Base-by-base conservation (phyloP, 1,284 basidiomycete genomes). In the Dichomitus squalens region DNA sequence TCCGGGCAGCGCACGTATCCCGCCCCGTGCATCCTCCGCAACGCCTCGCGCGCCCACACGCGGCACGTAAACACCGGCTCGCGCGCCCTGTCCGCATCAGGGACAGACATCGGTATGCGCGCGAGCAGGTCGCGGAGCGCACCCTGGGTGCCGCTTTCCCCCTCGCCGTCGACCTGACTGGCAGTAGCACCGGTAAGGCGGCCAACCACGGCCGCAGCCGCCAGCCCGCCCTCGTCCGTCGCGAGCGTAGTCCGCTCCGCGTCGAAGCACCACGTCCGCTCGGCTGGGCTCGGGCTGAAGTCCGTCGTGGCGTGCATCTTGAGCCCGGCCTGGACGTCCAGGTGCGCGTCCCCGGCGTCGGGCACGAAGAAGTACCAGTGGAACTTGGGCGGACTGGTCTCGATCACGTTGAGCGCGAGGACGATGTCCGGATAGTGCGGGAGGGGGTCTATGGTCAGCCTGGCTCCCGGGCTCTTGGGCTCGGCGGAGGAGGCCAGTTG, bases 361-460 rank as follows among this genome's bases (percentile, higher is more conserved):
- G 59, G 55, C 27, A 61, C 39, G 44, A 57, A 61, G 31, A 61
- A 34, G 43, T 50, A 57, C 59, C 59, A 61, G 47, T 61, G 55
- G 36, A 61, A 57, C 33, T 53, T 47, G 21, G 59, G 51, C n/a
- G 55, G 55, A 18, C 40, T 54, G 11, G 59, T 58, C 53, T 51
- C 55, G 53, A 61, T 61, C 27, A 61, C 49, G 47, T 61, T 53
- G 35, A 61, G 55, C 8, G 55, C 49, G 31, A 61, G 50, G n/a
- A 61, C 16, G 35, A 61, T 57, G 16, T 58, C 53, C 4, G 59
- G 59, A 29, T 50, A 47, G 12, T 18, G 39, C 8, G 59, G 59
- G 21, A 31, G 31, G 6, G 59, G 55, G 2, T 16, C 23, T 12
- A 57, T 38, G 16, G 25, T 21, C 25, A 44, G 41, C 41, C 29